Percentiles rank a stretch among this genome's conserved stretches.
Conservation (phyloP, 2,329 filamentous ascomycete genomes). For the Leptographium procerum region DNA sequence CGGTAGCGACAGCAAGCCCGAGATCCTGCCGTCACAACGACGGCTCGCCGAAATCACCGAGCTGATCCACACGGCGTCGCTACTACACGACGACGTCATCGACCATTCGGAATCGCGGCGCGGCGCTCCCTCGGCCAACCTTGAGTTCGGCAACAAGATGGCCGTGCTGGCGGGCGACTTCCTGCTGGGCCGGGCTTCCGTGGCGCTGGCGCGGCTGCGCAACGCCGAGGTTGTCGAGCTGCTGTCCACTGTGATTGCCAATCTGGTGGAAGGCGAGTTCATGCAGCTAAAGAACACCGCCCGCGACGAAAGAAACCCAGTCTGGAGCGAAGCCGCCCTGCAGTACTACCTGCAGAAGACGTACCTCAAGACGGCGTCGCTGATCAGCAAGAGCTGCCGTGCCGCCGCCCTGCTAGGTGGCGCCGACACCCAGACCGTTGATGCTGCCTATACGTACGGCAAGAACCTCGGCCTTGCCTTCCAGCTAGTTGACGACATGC, state of each 20-base stretch:
- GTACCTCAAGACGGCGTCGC: slow-evolving; percentile 88
- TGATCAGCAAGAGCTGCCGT: slow-evolving; percentile 93
- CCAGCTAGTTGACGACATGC: slow-evolving; percentile 94
- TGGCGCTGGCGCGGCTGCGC: slow-evolving; percentile 78
- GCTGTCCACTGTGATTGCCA: slow-evolving; percentile 90
- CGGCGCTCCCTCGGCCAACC: slow-evolving; percentile 76
- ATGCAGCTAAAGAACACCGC: slow-evolving; percentile 99
- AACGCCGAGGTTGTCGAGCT: slow-evolving; percentile 93
- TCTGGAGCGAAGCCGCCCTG: slow-evolving; percentile 80
- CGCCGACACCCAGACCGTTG: slow-evolving; percentile 63
- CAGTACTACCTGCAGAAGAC: slow-evolving; percentile 96
- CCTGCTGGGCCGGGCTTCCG: slow-evolving; percentile 80
- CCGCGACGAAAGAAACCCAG: slow-evolving; percentile 70
- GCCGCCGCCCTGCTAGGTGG: slow-evolving; percentile 79
- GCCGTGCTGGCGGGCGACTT: slow-evolving; percentile 97
- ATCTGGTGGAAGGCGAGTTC: slow-evolving; percentile 96
- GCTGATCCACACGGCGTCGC: slow-evolving; percentile 90
- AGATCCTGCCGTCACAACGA: slow-evolving; percentile 86
- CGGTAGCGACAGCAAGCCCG: slow-evolving; percentile 29
- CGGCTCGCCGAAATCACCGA: slow-evolving; percentile 94
- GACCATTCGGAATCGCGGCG: slow-evolving; percentile 81
- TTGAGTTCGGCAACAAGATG: slow-evolving; percentile 98
- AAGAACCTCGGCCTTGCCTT: slow-evolving; percentile 91
- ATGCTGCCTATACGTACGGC: slow-evolving; percentile 84
- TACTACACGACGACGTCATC: slow-evolving; percentile 97